Conservation (phyloP, 352 stramenopile genomes). For the Phytophthora crassamura region DNA sequence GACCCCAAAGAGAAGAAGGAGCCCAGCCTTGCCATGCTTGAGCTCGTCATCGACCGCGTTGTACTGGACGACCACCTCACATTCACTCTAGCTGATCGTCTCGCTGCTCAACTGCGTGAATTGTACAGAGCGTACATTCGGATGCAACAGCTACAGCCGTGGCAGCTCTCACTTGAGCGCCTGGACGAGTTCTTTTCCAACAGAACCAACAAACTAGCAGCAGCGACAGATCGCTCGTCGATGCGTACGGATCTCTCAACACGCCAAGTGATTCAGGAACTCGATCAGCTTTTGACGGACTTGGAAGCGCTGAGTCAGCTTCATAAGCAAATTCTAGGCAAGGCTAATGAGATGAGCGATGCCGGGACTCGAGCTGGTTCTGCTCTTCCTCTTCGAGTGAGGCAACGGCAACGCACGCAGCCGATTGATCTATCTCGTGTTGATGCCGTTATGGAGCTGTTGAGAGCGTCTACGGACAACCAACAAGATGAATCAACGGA, state of each 20-base stretch:
- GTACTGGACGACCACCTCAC: conserved; percentile 79
- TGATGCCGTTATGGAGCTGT: conserved; percentile 51
- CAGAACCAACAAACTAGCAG: conserved; percentile 12
- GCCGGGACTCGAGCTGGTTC: conserved; percentile 18
- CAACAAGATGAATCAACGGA: conserved; percentile 13
- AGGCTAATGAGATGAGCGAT: conserved; percentile 61
- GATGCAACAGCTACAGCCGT: conserved; percentile 59
- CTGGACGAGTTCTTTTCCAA: conserved; percentile 51
- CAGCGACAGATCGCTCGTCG: neutral
- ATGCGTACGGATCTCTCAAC: conserved; percentile 19
- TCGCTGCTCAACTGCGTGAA: conserved; percentile 66
- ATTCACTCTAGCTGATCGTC: conserved; percentile 70
- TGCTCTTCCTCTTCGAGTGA: conserved; percentile 11
- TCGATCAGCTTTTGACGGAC: conserved; percentile 44
- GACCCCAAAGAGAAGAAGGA: neutral
- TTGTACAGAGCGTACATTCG: conserved; percentile 63
- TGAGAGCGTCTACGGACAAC: conserved; percentile 18
- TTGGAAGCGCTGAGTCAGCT: conserved; percentile 58
- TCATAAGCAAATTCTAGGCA: conserved; percentile 61
- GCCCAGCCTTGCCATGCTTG: conserved; percentile 35
- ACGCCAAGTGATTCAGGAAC: conserved; percentile 35
- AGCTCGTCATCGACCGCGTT: conserved; percentile 63
- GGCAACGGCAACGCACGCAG: conserved; percentile 31
- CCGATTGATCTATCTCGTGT: conserved; percentile 45
- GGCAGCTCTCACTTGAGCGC: conserved; percentile 51